Evolutionary conservation across 2,329 filamentous ascomycete genomes (phyloP), one percentile per base, ranked within the genome.

Genomic region (Penicillium sp.): DNA sequence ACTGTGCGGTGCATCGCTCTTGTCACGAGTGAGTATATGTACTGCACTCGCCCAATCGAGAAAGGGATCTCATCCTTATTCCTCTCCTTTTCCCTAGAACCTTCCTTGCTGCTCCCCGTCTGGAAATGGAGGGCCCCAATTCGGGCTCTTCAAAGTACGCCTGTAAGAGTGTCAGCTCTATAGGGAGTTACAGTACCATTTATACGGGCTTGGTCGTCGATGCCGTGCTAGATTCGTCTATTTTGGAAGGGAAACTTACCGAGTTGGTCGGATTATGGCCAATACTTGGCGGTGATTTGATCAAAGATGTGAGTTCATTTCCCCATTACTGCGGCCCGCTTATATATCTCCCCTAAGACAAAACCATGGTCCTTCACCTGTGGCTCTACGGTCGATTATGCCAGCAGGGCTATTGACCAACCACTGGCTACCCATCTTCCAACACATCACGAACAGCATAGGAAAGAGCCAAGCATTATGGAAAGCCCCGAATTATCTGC

Each of bases 81-180:
- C 10, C 15, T 6, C 2, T 17, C 6, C 5, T 40, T 40, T 40
- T 40, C 19, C 10, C 8, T 10, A 3, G 34, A 8, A 19, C n/a
- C 26, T 41, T 12, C 8, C 8, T 17, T 2, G 17, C 22, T n/a
- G 1, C 10, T 19, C 10, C 5, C n/a, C 9, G 26, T 17, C 7
- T 45, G 12, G 65, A 53, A 17, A 12, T 48, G 4, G 61, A 63
- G 1, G 57, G 56, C 9, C 57, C 55, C 6, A 64, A 54, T 7
- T 53, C 9, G 4, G 56, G 58, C 21, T 49, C 15, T n/a, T 24
- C 34, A 2, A 34, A 17, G 17, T 44, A 44, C 12, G 33, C n/a
- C 17, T 44, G 21, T 21, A 44, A 34, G 1, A 26, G 29, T 26
- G 21, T 13, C 6, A 44, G n/a, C 10, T 17, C 21, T 44, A 26